A percentile compares a stretch with the other conserved stretches of the same genome.
Evolutionary conservation across 108 stramenopile species (phyloP).

Genomic region (Skeletonema costatum): DNA sequence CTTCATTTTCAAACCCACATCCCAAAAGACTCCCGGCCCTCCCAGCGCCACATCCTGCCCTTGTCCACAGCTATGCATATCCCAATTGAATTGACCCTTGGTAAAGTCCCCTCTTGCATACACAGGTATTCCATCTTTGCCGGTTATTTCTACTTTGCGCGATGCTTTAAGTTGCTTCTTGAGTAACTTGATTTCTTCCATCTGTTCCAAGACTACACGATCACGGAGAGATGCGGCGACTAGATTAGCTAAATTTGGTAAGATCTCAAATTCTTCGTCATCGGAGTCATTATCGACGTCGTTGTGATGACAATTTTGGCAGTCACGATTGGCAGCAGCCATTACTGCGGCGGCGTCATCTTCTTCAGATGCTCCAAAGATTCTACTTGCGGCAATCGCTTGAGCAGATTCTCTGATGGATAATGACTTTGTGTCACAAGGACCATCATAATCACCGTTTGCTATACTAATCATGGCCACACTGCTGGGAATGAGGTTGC

Average conservation of each 20-base stretch:
- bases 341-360: no score
- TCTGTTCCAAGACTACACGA: conserved; percentile 37
- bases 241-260: conserved; percentile 41
- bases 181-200: conserved; percentile 33
- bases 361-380: no score
- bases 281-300: background rate
- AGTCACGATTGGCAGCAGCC: no score
- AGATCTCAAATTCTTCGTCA: background rate
- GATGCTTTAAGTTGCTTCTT: conserved; percentile 21
- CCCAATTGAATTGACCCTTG: conserved; percentile 4
- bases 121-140: conserved; percentile 28
- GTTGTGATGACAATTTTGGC: no score
- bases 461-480: no score
- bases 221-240: conserved; percentile 57
- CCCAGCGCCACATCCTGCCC: no score
- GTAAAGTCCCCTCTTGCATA: conserved; percentile 24
- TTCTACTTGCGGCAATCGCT: no score
- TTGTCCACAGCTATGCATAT: background rate
- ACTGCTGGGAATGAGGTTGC: no score
- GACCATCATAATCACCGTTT: no score
- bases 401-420: no score
- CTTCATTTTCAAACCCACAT: conserved; percentile 6
- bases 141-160: conserved; percentile 41
- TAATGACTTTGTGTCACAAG: no score
- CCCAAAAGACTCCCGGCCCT: conserved; percentile 1